Conservation (phyloP, 208 protist genomes). For the Naegleria lovaniensis region DNA sequence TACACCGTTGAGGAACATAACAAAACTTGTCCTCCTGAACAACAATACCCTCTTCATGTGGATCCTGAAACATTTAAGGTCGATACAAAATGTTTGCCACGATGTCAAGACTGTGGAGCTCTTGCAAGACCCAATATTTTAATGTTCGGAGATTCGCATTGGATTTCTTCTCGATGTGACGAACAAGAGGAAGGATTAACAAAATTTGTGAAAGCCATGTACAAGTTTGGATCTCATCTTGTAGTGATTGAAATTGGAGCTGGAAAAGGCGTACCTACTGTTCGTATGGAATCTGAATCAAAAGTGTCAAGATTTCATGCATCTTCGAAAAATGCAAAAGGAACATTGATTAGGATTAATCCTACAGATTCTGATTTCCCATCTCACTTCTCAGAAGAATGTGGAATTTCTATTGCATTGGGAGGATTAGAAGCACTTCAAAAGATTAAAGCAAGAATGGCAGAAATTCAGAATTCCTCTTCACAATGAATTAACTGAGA, state of each 20-base stretch:
- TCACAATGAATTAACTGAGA: no score
- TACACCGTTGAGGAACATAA: background rate
- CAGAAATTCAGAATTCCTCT: background rate
- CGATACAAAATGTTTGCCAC: background rate
- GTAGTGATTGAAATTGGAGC: background rate
- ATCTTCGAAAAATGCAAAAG: background rate
- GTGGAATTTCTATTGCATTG: background rate
- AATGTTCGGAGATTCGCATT: background rate
- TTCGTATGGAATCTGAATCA: background rate
- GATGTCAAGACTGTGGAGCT: background rate
- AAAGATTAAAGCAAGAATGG: background rate
- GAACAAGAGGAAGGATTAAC: background rate
- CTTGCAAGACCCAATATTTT: slow-evolving; percentile 1
- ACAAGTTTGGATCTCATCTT: background rate
- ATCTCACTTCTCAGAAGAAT: background rate
- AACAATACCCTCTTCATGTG: background rate
- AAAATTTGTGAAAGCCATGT: background rate
- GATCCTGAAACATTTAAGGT: background rate
- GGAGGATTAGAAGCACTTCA: background rate
- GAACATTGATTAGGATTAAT: background rate
- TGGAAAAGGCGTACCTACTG: background rate
- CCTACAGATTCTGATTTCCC: background rate
- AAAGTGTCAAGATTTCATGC: background rate
- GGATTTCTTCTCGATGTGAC: background rate
- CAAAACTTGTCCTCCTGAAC: background rate